These are phyloP conservation scores for Solanum hybrid DNA, from an alignment of 305 asterid species.

Conservation along the genomic window DNA sequence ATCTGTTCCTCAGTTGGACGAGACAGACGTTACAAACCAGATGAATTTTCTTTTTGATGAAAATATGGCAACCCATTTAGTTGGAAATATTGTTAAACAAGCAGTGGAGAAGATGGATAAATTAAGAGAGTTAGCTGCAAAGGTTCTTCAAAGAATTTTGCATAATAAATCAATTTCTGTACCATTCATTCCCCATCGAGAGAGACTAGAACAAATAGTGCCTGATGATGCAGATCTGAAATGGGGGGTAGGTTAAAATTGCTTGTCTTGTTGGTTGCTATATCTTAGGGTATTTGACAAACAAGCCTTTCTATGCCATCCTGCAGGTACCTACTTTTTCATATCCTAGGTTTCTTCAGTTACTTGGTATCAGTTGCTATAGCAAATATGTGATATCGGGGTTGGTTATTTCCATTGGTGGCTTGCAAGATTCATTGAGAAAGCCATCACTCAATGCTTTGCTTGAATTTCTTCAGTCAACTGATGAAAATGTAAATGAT, in stretches of 20 bases:
- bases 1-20: conserved; percentile 20
- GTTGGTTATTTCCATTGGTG: conserved; percentile 83
- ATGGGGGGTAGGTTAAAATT: conserved; percentile 70
- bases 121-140: conserved; percentile 80
- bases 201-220: conserved; percentile 47
- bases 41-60: conserved; percentile 40
- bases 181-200: conserved; percentile 64
- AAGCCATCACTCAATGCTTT: conserved; percentile 75
- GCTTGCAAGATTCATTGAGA: conserved; percentile 79
- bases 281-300: conserved; percentile 7
- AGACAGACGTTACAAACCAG: conserved; percentile 23
- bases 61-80: conserved; percentile 49
- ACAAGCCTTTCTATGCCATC: conserved; percentile 10
- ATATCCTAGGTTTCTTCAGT: conserved; percentile 69
- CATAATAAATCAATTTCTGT: conserved; percentile 45
- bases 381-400: conserved; percentile 74
- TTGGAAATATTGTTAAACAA: conserved; percentile 75
- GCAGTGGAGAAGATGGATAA: conserved; percentile 97
- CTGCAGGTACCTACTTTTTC: conserved; percentile 77
- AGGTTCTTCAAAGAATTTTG: conserved; percentile 63
- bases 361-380: conserved; percentile 60
- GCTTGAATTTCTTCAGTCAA: conserved; percentile 55
- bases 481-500: conserved; percentile 29
- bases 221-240: conserved; percentile 48
- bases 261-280: conserved; percentile 1